Evolutionary conservation across 768 basidiomycete species (phyloP).

Genomic region (Crassisporium funariophilum): DNA sequence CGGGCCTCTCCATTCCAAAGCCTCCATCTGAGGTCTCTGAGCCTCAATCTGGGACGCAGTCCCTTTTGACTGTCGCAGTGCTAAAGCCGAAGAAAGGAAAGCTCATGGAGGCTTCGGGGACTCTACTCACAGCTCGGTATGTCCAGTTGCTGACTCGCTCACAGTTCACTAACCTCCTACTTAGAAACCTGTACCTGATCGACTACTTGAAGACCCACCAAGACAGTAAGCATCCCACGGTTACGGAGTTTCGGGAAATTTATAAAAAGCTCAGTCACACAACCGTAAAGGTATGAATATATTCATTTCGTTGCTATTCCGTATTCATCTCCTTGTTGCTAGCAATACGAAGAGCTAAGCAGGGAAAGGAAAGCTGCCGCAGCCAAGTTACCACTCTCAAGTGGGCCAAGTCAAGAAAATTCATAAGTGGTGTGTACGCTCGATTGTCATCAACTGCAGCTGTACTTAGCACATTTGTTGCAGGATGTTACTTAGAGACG

Average conservation of each 20-base stretch:
- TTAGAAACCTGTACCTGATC: background rate
- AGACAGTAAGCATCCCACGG: background rate
- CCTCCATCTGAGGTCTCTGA: background rate
- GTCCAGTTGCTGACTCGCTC: background rate
- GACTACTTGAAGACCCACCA: background rate
- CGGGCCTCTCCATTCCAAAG: constrained; percentile 1
- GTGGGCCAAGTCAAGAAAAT: background rate
- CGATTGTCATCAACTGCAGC: background rate
- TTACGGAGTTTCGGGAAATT: background rate
- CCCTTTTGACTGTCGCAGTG: background rate
- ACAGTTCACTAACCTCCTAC: background rate
- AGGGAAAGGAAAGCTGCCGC: background rate
- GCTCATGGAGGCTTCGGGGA: background rate
- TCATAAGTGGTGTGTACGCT: background rate
- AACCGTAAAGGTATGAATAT: background rate
- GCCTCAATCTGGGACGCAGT: background rate
- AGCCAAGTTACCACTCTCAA: background rate
- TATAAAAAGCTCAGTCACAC: background rate
- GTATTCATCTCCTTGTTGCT: background rate
- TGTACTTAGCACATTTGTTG: background rate
- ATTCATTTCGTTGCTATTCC: background rate
- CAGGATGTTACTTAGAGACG: background rate
- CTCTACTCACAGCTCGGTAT: background rate
- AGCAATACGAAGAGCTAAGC: background rate
- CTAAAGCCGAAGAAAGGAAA: background rate